These are phyloP conservation scores for Vigna radiata DNA, from an alignment of 306 rosid species.

Conservation along the genomic window DNA sequence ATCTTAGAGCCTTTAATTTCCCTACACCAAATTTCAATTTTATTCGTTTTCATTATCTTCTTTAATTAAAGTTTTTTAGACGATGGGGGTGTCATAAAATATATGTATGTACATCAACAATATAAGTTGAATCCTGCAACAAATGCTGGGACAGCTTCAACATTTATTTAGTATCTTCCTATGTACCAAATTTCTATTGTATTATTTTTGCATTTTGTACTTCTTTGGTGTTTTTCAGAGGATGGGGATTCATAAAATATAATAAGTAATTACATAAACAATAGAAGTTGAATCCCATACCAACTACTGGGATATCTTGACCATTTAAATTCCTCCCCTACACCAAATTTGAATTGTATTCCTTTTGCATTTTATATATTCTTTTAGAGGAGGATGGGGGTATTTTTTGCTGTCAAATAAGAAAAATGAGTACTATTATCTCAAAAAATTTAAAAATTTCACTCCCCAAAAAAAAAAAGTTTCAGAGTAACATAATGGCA, in stretches of 20 bases:
- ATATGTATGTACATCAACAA: conserved; percentile 2
- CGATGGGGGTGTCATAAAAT: conserved; percentile 26
- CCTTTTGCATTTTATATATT: neutral
- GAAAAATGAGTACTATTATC: neutral
- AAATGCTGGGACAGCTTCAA: conserved; percentile 23
- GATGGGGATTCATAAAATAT: conserved; percentile 26
- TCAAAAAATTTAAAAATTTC: conserved; percentile 9
- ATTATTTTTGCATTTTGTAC: neutral
- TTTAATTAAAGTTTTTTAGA: neutral
- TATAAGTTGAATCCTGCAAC: conserved; percentile 25
- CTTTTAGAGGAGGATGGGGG: neutral
- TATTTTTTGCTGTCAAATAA: neutral
- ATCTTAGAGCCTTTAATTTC: conserved; percentile 20
- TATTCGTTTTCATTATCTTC: neutral
- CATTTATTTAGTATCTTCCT: conserved; percentile 26
- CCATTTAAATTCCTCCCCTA: conserved; percentile 29
- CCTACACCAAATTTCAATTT: conserved; percentile 4
- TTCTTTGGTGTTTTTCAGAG: neutral
- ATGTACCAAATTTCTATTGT: conserved; percentile 10
- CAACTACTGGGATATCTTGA: conserved; percentile 26
- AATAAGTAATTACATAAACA: conserved; percentile 4
- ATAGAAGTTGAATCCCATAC: conserved; percentile 16
- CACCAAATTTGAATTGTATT: conserved; percentile 10
- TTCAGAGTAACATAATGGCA: neutral
- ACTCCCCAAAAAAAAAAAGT: neutral